These are phyloP conservation scores for Aspergillus asperescens DNA, from an alignment of 495 filamentous ascomycete species.

Conservation along the genomic window DNA sequence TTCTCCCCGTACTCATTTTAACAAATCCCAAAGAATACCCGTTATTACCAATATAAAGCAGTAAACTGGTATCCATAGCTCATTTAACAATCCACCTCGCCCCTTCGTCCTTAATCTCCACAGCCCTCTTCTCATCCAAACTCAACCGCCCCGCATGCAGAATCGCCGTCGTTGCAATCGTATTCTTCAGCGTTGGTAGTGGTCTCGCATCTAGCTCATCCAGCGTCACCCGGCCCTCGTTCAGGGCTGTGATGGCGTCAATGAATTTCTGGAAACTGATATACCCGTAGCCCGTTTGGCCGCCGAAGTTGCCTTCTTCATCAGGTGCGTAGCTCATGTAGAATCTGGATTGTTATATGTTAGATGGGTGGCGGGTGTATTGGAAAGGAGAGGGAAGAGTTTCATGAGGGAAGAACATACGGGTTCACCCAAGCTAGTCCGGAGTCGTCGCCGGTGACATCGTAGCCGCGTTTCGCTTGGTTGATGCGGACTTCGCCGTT, in stretches of 20 bases:
- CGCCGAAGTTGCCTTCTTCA: slow-evolving; percentile 89
- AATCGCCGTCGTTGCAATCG: slow-evolving; percentile 86
- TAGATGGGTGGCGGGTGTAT: background rate
- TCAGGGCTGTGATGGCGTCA: slow-evolving; percentile 74
- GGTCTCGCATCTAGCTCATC: slow-evolving; percentile 72
- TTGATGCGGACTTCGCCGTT: slow-evolving; percentile 83
- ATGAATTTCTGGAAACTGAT: slow-evolving; percentile 95
- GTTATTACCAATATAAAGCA: background rate
- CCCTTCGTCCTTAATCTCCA: slow-evolving; percentile 61
- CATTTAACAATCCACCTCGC: slow-evolving; percentile 62
- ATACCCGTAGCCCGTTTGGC: slow-evolving; percentile 89
- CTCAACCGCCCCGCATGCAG: slow-evolving; percentile 77
- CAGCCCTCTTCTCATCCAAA: slow-evolving; percentile 71
- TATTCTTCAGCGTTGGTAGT: slow-evolving; percentile 80
- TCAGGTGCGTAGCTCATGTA: slow-evolving; percentile 97
- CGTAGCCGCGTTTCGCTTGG: slow-evolving; percentile 92
- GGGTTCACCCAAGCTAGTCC: slow-evolving; percentile 81
- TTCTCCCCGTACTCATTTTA: too few species aligned
- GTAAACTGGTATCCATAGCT: background rate
- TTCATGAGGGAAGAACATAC: slow-evolving; percentile 28
- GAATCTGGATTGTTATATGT: slow-evolving; percentile 45
- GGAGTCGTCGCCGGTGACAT: slow-evolving; percentile 76
- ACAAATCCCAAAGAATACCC: too few species aligned
- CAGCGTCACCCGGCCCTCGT: slow-evolving; percentile 63
- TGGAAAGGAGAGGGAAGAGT: background rate